Percentiles rank a stretch among this genome's conserved stretches.
Conservation (phyloP, 768 basidiomycete genomes). For the Hygrophorus pudorinus region DNA sequence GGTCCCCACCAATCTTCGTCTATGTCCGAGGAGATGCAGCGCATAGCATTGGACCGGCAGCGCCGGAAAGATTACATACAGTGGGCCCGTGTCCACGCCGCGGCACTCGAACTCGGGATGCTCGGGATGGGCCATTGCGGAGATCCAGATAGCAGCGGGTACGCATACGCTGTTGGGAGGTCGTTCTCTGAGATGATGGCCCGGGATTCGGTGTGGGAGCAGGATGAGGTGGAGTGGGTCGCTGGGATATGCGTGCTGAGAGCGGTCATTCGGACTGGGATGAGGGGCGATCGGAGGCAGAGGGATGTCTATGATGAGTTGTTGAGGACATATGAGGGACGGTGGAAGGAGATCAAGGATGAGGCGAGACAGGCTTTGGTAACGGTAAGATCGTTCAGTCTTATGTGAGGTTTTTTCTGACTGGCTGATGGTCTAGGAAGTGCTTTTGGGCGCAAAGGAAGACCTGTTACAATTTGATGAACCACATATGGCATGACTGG, state of each 20-base stretch:
- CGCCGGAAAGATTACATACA: constrained; percentile 55
- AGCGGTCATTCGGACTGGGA: constrained; percentile 45
- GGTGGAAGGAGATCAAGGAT: constrained; percentile 66
- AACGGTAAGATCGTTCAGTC: constrained; percentile 27
- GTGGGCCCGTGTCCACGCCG: constrained; percentile 58
- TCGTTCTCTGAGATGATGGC: constrained; percentile 50
- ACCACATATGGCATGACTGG: constrained; percentile 9
- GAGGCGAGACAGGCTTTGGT: constrained; percentile 54
- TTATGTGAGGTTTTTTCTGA: background rate
- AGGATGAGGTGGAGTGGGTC: constrained; percentile 61
- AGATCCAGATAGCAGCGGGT: constrained; percentile 2
- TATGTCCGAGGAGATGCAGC: constrained; percentile 51
- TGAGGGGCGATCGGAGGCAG: constrained; percentile 35
- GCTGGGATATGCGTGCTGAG: constrained; percentile 51
- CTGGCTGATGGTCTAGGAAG: constrained; percentile 25
- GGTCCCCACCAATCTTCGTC: constrained; percentile 22
- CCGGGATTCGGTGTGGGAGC: constrained; percentile 57
- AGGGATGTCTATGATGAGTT: constrained; percentile 46
- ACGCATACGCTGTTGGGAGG: too few relatives aligned
- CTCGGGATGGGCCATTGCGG: constrained; percentile 31
- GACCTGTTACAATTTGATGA: constrained; percentile 38
- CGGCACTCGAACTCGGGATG: constrained; percentile 51
- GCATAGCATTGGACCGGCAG: constrained; percentile 50
- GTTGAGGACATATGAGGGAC: constrained; percentile 45
- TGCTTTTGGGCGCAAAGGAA: constrained; percentile 42